A percentile compares a stretch with the other conserved stretches of the same genome.
Conservation (phyloP, 2,329 filamentous ascomycete species). For the Rhexocercosporidium sp. region DNA sequence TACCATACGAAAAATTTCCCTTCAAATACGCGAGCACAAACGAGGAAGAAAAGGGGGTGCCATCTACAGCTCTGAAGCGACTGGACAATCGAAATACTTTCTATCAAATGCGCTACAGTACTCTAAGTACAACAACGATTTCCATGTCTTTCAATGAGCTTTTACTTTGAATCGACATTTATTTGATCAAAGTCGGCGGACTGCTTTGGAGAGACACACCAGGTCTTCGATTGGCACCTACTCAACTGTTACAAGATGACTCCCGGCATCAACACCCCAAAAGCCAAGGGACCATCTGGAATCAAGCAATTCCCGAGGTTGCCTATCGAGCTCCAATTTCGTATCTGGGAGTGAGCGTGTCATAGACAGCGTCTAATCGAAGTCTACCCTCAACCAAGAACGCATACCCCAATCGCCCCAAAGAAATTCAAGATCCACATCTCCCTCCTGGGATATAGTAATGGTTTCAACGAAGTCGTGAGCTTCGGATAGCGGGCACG, state of each 20-base stretch:
- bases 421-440: neutral
- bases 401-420: neutral
- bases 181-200: too few species aligned
- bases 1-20: neutral
- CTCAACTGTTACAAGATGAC: neutral
- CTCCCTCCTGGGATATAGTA: neutral
- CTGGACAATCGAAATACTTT: too few species aligned
- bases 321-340: neutral
- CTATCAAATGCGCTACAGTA: neutral
- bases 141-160: neutral
- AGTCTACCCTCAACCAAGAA: neutral
- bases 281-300: neutral
- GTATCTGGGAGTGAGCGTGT: neutral
- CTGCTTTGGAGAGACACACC: neutral
- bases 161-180: neutral
- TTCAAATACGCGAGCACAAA: neutral
- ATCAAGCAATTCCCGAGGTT: neutral
- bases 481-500: neutral
- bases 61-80: neutral
- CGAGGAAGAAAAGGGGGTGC: neutral
- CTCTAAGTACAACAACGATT: neutral
- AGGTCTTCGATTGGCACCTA: neutral
- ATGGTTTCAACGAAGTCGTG: neutral
- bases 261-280: neutral
- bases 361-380: neutral